phyloP scores from a whole-genome alignment of 2,329 filamentous ascomycete genomes.

The Myriangium duriaei region DNA sequence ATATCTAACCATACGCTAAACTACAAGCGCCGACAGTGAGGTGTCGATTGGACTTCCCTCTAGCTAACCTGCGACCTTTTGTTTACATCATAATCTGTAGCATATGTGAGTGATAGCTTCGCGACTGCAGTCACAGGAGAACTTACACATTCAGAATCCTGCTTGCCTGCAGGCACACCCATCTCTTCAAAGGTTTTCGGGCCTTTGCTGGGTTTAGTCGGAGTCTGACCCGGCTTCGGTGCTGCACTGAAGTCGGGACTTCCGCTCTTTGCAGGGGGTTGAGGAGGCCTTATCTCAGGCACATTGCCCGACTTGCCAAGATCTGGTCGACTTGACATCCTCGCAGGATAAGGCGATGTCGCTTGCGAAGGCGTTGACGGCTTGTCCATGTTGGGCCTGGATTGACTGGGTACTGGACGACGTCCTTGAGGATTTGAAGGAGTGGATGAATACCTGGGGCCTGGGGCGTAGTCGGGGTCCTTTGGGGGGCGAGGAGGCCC shows the following conservation, averaged over 20 bases:
- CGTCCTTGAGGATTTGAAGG: constrained; percentile 30
- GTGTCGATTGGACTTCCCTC: no score
- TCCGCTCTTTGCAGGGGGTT: constrained; percentile 12
- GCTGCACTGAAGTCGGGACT: constrained; percentile 17
- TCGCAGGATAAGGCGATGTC: constrained; percentile 4
- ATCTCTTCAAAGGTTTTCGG: constrained; percentile 97
- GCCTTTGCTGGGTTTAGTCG: constrained; percentile 50
- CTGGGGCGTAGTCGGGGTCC: constrained; percentile 21
- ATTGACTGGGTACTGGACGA: constrained; percentile 2
- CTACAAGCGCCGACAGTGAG: no score
- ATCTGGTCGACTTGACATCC: constrained; percentile 6
- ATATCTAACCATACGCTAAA: not conserved
- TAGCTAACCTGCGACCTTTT: no score
- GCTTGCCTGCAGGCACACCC: constrained; percentile 77
- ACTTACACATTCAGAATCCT: constrained; percentile 82
- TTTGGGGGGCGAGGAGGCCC: constrained; percentile 14
- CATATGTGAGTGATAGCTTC: no score
- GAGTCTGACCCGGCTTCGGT: constrained; percentile 19
- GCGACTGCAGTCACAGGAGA: not conserved
- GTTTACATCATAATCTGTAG: constrained; percentile 7
- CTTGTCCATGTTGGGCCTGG: constrained; percentile 1
- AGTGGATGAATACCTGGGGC: constrained; percentile 15
- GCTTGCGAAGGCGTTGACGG: constrained; percentile 2
- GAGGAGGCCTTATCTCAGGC: constrained; percentile 9
- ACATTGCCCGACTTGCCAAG: not conserved